Conservation (phyloP, 108 stramenopile genomes). For the Discostella stelligeroides region DNA sequence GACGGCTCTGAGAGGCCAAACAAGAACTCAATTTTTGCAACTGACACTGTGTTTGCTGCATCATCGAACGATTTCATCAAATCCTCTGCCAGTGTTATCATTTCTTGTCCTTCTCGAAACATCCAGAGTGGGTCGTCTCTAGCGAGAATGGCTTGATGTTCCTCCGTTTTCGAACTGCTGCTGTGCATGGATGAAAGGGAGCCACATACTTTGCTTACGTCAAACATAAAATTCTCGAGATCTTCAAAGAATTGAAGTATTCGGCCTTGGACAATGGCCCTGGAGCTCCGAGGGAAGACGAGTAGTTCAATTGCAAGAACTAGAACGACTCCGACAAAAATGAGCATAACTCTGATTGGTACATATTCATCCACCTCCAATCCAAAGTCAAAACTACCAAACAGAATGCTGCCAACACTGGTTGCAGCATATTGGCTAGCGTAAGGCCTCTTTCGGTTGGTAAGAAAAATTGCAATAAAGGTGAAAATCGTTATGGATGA, state of each 20-base stretch:
- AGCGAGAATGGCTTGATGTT: neutral
- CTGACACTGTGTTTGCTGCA: constrained; percentile 12
- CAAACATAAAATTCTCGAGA: constrained; percentile 20
- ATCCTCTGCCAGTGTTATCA: constrained; percentile 2
- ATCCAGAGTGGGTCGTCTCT: constrained; percentile 25
- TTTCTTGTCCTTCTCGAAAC: constrained; percentile 18
- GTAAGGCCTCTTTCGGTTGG: constrained; percentile 47
- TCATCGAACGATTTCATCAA: neutral
- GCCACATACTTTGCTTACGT: constrained; percentile 14
- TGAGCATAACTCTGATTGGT: constrained; percentile 50
- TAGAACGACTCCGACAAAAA: constrained; percentile 49
- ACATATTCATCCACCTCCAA: constrained; percentile 45
- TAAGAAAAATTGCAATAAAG: constrained; percentile 40
- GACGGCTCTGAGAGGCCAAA: constrained; percentile 15
- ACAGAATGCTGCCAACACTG: constrained; percentile 51
- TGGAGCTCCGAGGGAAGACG: constrained; percentile 46
- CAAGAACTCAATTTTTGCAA: constrained; percentile 10
- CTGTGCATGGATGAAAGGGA: constrained; percentile 16
- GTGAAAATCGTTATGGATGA: constrained; percentile 41
- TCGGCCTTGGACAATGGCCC: constrained; percentile 39
- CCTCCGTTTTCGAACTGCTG: constrained; percentile 3
- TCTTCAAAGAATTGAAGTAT: constrained; percentile 42
- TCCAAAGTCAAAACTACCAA: constrained; percentile 42
- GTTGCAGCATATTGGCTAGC: constrained; percentile 48
- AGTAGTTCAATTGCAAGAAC: constrained; percentile 51